Evolutionary conservation across 1,284 basidiomycete species (phyloP).

Genomic region (Rhizoctonia solani): DNA sequence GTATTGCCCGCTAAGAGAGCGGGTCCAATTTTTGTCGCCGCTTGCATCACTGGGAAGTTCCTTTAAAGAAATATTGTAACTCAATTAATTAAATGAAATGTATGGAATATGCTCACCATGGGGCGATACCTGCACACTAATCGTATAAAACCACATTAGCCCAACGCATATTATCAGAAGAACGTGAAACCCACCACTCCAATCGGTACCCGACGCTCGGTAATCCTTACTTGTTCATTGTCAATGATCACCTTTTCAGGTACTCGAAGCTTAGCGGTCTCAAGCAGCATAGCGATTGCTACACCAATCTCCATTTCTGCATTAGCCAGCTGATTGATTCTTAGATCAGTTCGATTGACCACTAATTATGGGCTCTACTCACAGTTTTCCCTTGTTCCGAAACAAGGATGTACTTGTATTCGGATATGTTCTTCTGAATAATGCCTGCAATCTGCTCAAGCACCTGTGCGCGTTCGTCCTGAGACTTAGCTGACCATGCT

Average conservation of each 20-base stretch:
- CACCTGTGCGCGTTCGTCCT: conserved; percentile 23
- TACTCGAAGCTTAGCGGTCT: conserved; percentile 8
- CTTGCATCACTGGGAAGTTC: conserved; percentile 11
- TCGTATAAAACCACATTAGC: neutral
- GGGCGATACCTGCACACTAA: conserved; percentile 19
- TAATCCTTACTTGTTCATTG: neutral
- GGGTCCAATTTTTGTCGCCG: conserved; percentile 81
- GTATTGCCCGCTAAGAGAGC: conserved; percentile 87
- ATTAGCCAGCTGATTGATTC: neutral
- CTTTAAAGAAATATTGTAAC: neutral
- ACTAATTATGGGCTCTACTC: conserved; percentile 7
- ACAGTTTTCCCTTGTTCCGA: conserved; percentile 19
- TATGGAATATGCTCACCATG: neutral
- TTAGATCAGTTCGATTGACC: neutral
- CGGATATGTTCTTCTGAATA: conserved; percentile 18
- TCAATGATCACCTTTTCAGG: conserved; percentile 4
- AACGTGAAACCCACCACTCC: conserved; percentile 4
- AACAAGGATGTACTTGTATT: conserved; percentile 10
- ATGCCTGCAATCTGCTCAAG: conserved; percentile 12
- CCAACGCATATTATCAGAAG: neutral
- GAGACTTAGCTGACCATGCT: conserved; percentile 12
- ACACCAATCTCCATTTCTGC: neutral
- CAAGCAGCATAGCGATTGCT: neutral
- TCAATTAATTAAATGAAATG: neutral
- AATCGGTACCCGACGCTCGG: conserved; percentile 7